Percentiles rank a stretch among this genome's conserved stretches.
These are phyloP conservation scores for Boletus rufocinnamomeus DNA, from an alignment of 768 basidiomycete genomes.

Conservation along the genomic window DNA sequence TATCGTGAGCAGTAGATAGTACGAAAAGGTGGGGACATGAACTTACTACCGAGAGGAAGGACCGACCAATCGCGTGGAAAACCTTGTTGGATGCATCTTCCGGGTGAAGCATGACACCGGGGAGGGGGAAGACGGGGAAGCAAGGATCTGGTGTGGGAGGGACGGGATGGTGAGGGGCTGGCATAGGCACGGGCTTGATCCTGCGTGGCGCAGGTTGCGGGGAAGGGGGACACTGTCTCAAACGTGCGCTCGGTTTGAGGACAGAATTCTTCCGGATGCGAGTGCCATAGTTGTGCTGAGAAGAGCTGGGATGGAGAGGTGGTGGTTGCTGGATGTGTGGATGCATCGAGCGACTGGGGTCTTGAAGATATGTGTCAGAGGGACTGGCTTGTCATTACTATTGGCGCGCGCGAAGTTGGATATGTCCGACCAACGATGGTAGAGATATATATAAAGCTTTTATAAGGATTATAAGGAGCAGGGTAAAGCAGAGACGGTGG, in stretches of 20 bases:
- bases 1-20: conserved; percentile 19
- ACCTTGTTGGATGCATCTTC: conserved; percentile 75
- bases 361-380: conserved; percentile 19
- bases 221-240: conserved; percentile 46
- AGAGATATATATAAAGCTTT: conserved; percentile 11
- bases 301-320: conserved; percentile 10
- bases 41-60: conserved; percentile 73
- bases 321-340: conserved; percentile 14
- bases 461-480: conserved; percentile 18
- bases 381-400: conserved; percentile 25
- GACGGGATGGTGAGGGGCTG: conserved; percentile 23
- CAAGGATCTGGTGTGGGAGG: conserved; percentile 20
- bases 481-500: conserved; percentile 14
- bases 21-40: conserved; percentile 1
- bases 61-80: conserved; percentile 69
- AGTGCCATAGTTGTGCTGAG: conserved; percentile 51
- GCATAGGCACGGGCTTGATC: conserved; percentile 35
- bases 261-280: conserved; percentile 53
- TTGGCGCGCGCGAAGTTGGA: conserved; percentile 6
- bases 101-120: conserved; percentile 65
- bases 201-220: conserved; percentile 36
- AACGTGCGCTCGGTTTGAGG: conserved; percentile 54
- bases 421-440: conserved; percentile 35
- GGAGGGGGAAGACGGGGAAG: conserved; percentile 56
- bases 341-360: conserved; percentile 19